Percentiles rank a stretch among this genome's conserved stretches.
Conservation (phyloP, 202 grass and related monocot genomes). For the Musa balbisiana region DNA sequence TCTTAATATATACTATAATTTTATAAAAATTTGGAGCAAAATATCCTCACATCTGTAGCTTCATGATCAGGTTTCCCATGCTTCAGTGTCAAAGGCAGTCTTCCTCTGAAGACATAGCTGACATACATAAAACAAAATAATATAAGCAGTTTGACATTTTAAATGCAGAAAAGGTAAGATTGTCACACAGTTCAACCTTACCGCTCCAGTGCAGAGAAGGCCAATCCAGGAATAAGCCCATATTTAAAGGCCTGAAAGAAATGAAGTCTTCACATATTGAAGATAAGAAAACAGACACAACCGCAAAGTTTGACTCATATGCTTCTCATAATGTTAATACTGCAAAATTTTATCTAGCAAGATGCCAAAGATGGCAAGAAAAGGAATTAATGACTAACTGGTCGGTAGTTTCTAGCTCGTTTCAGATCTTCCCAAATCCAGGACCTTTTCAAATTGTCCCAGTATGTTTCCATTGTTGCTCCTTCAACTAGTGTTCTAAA, state of each 20-base stretch:
- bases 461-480: constrained; percentile 75
- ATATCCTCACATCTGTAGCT: constrained; percentile 71
- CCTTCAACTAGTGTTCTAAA: constrained; percentile 65
- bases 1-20: neutral
- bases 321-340: neutral
- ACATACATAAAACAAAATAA: constrained; percentile 11
- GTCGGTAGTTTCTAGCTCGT: constrained; percentile 80
- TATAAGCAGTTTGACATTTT: too few relatives aligned
- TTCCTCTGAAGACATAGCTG: constrained; percentile 92
- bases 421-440: constrained; percentile 98
- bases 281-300: constrained; percentile 2
- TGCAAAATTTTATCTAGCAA: neutral
- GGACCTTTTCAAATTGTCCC: constrained; percentile 78
- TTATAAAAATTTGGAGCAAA: neutral
- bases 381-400: constrained; percentile 42
- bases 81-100: constrained; percentile 68
- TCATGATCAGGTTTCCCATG: constrained; percentile 83
- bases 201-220: constrained; percentile 86
- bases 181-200: constrained; percentile 20
- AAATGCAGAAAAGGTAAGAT: neutral
- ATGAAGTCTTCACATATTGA: neutral
- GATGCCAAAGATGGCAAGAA: neutral
- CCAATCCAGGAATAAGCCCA: constrained; percentile 78
- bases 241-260: constrained; percentile 73
- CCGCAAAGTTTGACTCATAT: neutral